These are phyloP conservation scores for Saccharomycopsis sp. DNA, from an alignment of 805 yeast genomes.

Conservation along the genomic window DNA sequence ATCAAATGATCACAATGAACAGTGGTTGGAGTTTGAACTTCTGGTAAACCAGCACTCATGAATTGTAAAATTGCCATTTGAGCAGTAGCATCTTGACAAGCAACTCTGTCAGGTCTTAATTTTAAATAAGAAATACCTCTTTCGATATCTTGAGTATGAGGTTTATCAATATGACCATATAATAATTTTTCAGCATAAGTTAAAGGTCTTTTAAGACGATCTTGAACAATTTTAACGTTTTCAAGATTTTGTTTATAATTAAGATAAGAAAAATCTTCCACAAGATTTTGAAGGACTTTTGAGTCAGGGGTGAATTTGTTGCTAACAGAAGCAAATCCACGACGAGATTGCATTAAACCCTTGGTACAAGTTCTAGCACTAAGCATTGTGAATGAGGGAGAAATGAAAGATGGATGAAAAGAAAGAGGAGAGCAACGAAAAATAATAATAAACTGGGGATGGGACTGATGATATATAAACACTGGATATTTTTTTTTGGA, in stretches of 20 bases:
- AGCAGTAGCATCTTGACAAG: slow-evolving; percentile 99
- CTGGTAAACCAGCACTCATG: slow-evolving; percentile 89
- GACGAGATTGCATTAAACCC: slow-evolving; percentile 14
- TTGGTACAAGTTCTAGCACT: slow-evolving; percentile 7
- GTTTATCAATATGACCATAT: slow-evolving; percentile 85
- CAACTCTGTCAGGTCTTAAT: slow-evolving; percentile 94
- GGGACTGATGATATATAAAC: background rate
- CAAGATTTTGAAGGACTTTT: slow-evolving; percentile 68
- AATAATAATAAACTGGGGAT: background rate
- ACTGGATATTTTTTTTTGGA: background rate
- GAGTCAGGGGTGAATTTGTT: slow-evolving; percentile 46
- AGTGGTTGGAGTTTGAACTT: slow-evolving; percentile 87
- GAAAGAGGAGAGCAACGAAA: background rate
- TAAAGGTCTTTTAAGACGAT: slow-evolving; percentile 76
- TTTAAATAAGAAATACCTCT: slow-evolving; percentile 89
- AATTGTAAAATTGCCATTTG: slow-evolving; percentile 98
- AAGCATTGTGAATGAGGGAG: slow-evolving; percentile 2
- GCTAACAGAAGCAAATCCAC: slow-evolving; percentile 33
- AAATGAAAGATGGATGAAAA: background rate
- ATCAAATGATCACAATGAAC: slow-evolving; percentile 98
- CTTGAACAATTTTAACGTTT: slow-evolving; percentile 75
- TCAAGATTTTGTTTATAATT: slow-evolving; percentile 87
- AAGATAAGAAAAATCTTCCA: slow-evolving; percentile 77
- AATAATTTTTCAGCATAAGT: slow-evolving; percentile 92
- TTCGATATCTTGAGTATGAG: slow-evolving; percentile 57